phyloP scores from a whole-genome alignment of 768 basidiomycete genomes.

The Leccinum subgranulosum region DNA sequence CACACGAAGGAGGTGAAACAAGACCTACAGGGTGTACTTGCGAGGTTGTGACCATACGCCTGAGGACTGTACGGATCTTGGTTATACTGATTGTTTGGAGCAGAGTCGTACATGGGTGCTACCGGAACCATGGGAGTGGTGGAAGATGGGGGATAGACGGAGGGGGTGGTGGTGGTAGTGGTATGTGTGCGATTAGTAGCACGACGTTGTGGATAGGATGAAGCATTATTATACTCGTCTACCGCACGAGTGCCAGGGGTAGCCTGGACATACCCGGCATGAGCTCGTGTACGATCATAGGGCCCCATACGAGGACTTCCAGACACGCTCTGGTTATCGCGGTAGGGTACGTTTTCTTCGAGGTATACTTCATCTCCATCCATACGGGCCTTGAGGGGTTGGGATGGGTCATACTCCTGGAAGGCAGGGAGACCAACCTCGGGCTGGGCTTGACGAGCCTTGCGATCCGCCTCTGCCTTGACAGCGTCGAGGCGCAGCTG shows the following conservation, averaged over 20 bases:
- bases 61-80: conserved; percentile 29
- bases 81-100: conserved; percentile 20
- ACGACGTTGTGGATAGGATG: conserved; percentile 43
- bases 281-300: conserved; percentile 34
- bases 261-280: conserved; percentile 63
- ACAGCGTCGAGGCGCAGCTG: conserved; percentile 79
- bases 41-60: conserved; percentile 52
- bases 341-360: conserved; percentile 45
- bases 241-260: conserved; percentile 64
- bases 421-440: conserved; percentile 77
- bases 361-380: conserved; percentile 56
- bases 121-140: conserved; percentile 13
- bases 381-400: conserved; percentile 61
- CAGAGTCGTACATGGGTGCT: conserved; percentile 18
- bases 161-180: conserved; percentile 40
- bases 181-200: conserved; percentile 38
- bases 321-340: conserved; percentile 28
- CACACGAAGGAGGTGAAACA: background rate
- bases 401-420: conserved; percentile 55
- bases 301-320: conserved; percentile 22
- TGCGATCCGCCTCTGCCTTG: conserved; percentile 83
- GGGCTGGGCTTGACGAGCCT: conserved; percentile 55
- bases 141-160: conserved; percentile 33
- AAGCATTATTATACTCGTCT: conserved; percentile 66
- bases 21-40: conserved; percentile 53